Evolutionary conservation across 768 basidiomycete genomes (phyloP).

Genomic region (Boletus vermiculosoides): DNA sequence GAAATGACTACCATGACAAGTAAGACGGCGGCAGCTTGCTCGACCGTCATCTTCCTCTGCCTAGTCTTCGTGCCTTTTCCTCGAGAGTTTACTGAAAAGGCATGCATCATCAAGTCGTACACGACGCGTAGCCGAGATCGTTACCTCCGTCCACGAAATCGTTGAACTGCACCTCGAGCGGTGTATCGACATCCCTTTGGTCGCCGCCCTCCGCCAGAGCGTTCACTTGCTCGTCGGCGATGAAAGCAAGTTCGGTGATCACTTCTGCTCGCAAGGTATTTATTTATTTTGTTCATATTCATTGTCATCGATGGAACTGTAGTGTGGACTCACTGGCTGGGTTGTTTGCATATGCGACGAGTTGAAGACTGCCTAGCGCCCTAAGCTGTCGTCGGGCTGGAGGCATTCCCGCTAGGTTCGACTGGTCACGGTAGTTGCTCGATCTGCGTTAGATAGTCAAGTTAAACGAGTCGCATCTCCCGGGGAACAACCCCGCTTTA

Average conservation of each 20-base stretch:
- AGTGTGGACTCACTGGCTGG: slow-evolving; percentile 21
- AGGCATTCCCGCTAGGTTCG: slow-evolving; percentile 15
- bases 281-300: neutral
- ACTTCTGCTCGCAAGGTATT: slow-evolving; percentile 16
- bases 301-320: neutral
- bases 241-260: slow-evolving; percentile 28
- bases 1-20: slow-evolving; percentile 21
- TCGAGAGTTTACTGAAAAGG: slow-evolving; percentile 24
- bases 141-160: slow-evolving; percentile 31
- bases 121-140: neutral
- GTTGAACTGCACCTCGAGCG: slow-evolving; percentile 25
- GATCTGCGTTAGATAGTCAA: neutral
- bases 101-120: neutral
- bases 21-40: slow-evolving; percentile 26
- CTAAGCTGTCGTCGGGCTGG: slow-evolving; percentile 17
- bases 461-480: neutral
- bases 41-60: slow-evolving; percentile 21
- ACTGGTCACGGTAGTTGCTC: neutral
- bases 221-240: slow-evolving; percentile 12
- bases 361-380: slow-evolving; percentile 24
- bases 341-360: slow-evolving; percentile 23
- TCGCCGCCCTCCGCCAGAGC: neutral
- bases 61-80: slow-evolving; percentile 18
- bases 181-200: neutral
- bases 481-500: slow-evolving; percentile 4